These are phyloP conservation scores for Durio zibethinus DNA, from an alignment of 345 rosid species.

Conservation along the genomic window DNA sequence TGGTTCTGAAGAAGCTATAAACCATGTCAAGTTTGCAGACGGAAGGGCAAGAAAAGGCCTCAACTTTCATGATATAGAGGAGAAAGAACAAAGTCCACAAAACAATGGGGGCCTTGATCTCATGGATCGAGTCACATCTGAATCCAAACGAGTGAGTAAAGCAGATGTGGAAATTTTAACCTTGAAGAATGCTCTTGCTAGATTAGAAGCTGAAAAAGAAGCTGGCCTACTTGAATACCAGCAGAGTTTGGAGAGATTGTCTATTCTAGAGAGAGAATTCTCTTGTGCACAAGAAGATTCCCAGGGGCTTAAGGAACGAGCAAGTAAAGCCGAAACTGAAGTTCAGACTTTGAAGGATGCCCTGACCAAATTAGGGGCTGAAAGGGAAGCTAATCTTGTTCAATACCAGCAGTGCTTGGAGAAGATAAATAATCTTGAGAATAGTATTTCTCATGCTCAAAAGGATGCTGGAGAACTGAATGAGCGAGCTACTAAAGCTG, in stretches of 20 bases:
- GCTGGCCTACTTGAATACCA: conserved; percentile 68
- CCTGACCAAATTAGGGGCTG: conserved; percentile 54
- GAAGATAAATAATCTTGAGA: conserved; percentile 61
- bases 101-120: conserved; percentile 27
- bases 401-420: conserved; percentile 72
- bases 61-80: conserved; percentile 59
- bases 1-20: conserved; percentile 37
- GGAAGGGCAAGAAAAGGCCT: conserved; percentile 76
- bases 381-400: conserved; percentile 57
- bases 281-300: conserved; percentile 69
- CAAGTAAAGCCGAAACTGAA: conserved; percentile 76
- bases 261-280: conserved; percentile 68
- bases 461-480: conserved; percentile 58
- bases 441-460: conserved; percentile 42
- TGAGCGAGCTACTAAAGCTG: conserved; percentile 61
- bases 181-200: conserved; percentile 73
- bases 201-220: conserved; percentile 88
- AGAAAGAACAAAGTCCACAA: conserved; percentile 30
- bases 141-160: conserved; percentile 57
- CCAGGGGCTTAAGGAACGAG: conserved; percentile 53
- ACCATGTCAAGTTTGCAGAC: conserved; percentile 32
- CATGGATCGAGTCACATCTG: conserved; percentile 45
- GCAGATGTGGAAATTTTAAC: conserved; percentile 72
- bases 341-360: conserved; percentile 60
- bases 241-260: conserved; percentile 64